Evolutionary conservation across 768 basidiomycete genomes (phyloP).

Genomic region (Mrakia hoshinonis): DNA sequence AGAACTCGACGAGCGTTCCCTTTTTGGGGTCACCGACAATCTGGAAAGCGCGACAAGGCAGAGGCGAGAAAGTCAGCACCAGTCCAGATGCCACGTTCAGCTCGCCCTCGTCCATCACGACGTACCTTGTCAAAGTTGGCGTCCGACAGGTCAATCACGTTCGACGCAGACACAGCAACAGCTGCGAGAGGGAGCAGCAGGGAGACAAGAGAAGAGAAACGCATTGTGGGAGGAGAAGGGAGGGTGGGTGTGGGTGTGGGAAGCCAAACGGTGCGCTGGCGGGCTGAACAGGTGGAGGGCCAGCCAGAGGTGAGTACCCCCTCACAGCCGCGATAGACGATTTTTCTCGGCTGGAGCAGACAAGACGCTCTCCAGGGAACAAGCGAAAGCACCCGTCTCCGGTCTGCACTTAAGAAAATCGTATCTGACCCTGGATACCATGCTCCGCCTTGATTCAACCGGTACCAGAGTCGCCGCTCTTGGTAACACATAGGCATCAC

Average conservation of each 20-base stretch:
- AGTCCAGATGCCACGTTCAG: no score
- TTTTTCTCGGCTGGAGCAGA: no score
- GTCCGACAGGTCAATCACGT: conserved; percentile 69
- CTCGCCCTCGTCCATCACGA: conserved; percentile 21
- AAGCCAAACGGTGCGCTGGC: neutral
- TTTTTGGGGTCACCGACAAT: neutral
- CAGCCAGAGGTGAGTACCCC: no score
- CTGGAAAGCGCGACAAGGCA: neutral
- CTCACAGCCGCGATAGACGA: no score
- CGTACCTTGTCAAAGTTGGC: conserved; percentile 62
- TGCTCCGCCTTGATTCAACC: no score
- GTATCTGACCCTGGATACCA: no score
- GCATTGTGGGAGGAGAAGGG: neutral
- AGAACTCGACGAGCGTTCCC: conserved; percentile 6
- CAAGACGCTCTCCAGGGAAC: no score
- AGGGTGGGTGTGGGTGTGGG: neutral
- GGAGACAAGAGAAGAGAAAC: neutral
- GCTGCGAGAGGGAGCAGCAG: neutral
- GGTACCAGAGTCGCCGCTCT: no score
- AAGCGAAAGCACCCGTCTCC: no score
- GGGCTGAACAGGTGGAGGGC: neutral
- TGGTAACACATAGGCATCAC: no score
- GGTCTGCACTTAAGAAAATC: no score
- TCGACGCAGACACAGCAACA: conserved; percentile 46
- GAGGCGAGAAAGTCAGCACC: neutral